Conservation (phyloP, 148 eudicot species). For the Vaccinium macrocarpon region DNA sequence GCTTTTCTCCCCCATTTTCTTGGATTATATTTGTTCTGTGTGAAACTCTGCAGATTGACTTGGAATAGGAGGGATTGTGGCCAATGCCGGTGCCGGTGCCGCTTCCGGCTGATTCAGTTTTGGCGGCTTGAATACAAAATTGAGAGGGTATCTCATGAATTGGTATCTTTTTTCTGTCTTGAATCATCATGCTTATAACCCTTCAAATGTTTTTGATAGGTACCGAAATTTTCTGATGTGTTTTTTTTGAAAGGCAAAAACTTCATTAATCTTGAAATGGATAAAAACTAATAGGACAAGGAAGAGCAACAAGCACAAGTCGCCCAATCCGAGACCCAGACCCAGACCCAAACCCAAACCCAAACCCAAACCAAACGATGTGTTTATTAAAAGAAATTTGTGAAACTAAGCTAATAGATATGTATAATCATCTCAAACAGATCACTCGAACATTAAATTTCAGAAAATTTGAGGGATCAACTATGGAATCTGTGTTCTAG, state of each 20-base stretch:
- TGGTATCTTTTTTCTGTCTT: background rate
- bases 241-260: background rate
- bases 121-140: background rate
- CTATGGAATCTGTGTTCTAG: too few relatives aligned
- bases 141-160: background rate
- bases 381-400: background rate
- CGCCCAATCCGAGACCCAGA: too few relatives aligned
- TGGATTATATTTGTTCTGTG: background rate
- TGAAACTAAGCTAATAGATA: background rate
- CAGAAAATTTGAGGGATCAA: too few relatives aligned
- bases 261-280: too few relatives aligned
- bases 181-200: background rate
- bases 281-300: too few relatives aligned
- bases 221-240: background rate
- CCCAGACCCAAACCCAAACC: too few relatives aligned
- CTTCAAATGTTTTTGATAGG: background rate
- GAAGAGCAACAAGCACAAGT: too few relatives aligned
- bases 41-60: constrained; percentile 7
- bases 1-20: background rate
- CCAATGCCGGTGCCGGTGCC: background rate
- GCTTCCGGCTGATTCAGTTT: background rate
- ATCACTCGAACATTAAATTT: too few relatives aligned
- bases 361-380: too few relatives aligned
- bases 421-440: too few relatives aligned
- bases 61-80: background rate